Evolutionary conservation across 108 stramenopile genomes (phyloP).

Genomic region (Ochromonas danica): DNA sequence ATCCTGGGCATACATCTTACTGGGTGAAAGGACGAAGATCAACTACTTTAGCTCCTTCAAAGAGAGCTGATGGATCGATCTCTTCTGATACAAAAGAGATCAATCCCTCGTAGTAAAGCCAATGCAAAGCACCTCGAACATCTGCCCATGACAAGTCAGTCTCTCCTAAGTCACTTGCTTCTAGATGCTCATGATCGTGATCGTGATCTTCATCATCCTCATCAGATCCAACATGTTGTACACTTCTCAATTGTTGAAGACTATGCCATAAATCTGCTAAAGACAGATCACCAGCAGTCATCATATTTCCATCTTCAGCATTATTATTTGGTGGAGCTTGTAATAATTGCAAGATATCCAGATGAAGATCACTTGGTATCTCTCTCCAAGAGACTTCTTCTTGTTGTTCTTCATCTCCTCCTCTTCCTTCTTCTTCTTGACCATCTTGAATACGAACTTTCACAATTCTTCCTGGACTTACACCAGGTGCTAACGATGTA

Average conservation of each 20-base stretch:
- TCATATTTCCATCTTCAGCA: neutral
- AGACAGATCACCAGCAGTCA: no score
- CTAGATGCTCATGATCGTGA: no score
- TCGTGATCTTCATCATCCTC: no score
- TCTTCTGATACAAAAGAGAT: neutral
- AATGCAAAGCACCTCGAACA: neutral
- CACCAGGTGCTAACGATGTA: neutral
- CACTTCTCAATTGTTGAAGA: no score
- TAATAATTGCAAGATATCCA: neutral
- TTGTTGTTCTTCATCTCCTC: neutral
- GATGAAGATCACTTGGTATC: neutral
- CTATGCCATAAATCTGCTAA: no score
- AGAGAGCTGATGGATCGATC: no score
- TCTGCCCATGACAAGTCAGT: neutral
- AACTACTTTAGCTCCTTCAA: no score
- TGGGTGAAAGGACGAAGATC: no score
- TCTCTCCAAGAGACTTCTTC: neutral
- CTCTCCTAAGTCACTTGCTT: neutral
- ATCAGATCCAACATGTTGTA: no score
- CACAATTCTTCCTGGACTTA: neutral
- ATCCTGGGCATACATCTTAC: no score
- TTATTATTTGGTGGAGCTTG: neutral
- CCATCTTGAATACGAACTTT: neutral
- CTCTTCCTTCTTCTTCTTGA: neutral
- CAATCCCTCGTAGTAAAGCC: neutral